Conservation (phyloP, 169 alveolate genomes). For the Plasmodium coatneyi region DNA sequence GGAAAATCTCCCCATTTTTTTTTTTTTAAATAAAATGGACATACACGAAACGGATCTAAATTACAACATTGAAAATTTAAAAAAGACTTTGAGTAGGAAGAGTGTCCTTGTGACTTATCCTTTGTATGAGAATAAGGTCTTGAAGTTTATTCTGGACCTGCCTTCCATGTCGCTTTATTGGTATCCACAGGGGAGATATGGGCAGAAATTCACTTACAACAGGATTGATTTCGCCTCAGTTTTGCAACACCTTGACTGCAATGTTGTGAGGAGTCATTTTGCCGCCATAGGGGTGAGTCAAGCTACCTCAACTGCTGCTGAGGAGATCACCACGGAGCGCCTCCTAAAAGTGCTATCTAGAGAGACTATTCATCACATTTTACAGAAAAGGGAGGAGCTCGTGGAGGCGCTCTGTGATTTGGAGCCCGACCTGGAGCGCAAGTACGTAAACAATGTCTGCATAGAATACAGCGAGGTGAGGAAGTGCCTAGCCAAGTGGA, state of each 20-base stretch:
- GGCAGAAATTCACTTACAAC: slow-evolving; percentile 18
- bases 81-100: slow-evolving; percentile 48
- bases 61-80: slow-evolving; percentile 34
- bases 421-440: slow-evolving; percentile 32
- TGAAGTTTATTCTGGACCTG: slow-evolving; percentile 58
- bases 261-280: slow-evolving; percentile 37
- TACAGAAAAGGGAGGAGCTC: slow-evolving; percentile 69
- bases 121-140: slow-evolving; percentile 29
- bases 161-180: slow-evolving; percentile 72
- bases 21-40: slow-evolving; percentile 92
- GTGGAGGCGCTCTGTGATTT: slow-evolving; percentile 68
- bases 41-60: slow-evolving; percentile 73
- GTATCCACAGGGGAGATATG: slow-evolving; percentile 65
- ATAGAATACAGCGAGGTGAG: slow-evolving; percentile 22
- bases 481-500: slow-evolving; percentile 1
- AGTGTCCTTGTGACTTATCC: slow-evolving; percentile 66
- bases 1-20: slow-evolving; percentile 88
- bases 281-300: background rate
- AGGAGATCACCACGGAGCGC: background rate
- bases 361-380: slow-evolving; percentile 8
- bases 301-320: background rate
- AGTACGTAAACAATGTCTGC: slow-evolving; percentile 44
- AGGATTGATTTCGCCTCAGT: background rate
- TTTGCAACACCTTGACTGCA: background rate
- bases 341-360: background rate